Conservation (phyloP, 1,139 yeast genomes). For the Hanseniaspora uvarum region DNA sequence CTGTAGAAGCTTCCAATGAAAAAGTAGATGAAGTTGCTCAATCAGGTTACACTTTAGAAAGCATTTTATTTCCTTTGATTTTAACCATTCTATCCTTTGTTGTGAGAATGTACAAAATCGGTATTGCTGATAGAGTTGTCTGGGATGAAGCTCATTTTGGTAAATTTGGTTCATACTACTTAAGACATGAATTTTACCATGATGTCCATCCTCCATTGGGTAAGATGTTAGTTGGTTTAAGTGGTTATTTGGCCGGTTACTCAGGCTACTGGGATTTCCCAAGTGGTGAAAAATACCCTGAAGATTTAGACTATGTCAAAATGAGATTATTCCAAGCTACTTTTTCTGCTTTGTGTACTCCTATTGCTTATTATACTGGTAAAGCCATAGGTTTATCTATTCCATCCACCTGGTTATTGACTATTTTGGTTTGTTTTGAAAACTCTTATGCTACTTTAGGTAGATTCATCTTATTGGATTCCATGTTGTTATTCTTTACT, state of each 20-base stretch:
- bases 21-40: constrained; percentile 20
- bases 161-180: constrained; percentile 84
- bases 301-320: constrained; percentile 69
- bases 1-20: background rate
- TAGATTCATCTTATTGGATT: constrained; percentile 83
- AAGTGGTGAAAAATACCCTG: constrained; percentile 78
- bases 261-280: constrained; percentile 94
- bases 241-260: constrained; percentile 90
- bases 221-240: constrained; percentile 88
- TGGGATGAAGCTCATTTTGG: constrained; percentile 99
- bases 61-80: constrained; percentile 44
- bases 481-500: constrained; percentile 91
- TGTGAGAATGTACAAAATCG: constrained; percentile 67
- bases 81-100: constrained; percentile 59
- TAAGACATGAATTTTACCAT: constrained; percentile 87
- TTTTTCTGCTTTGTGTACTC: constrained; percentile 83
- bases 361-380: constrained; percentile 85
- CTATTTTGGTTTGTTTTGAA: constrained; percentile 79
- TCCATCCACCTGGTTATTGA: constrained; percentile 78
- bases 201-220: constrained; percentile 99
- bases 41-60: constrained; percentile 31
- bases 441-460: constrained; percentile 81
- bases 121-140: constrained; percentile 57
- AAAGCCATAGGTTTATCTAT: constrained; percentile 73
- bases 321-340: constrained; percentile 92